Evolutionary conservation across 2,329 filamentous ascomycete species (phyloP).

Genomic region (Raffaelea arxii): DNA sequence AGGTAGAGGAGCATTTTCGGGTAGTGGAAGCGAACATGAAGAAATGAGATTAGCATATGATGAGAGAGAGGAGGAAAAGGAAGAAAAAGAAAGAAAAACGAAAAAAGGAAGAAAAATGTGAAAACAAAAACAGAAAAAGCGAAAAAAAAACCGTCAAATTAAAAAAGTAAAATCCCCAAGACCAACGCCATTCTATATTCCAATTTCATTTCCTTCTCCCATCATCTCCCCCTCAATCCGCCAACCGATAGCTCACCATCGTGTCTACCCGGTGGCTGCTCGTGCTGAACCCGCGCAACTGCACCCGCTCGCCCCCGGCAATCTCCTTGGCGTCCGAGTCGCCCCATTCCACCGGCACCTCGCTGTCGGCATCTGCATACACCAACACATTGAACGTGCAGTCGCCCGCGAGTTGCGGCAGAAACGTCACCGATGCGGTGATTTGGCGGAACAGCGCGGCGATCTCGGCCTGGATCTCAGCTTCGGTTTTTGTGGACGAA

Average conservation of each 20-base stretch:
- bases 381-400: conserved; percentile 99
- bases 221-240: conserved; percentile 18
- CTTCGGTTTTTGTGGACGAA: conserved; percentile 70
- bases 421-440: conserved; percentile 91
- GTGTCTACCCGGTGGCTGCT: conserved; percentile 92
- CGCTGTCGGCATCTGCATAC: conserved; percentile 92
- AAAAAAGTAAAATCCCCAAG: too few relatives aligned
- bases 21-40: too few relatives aligned
- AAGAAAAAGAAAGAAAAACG: neutral
- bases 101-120: neutral
- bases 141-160: neutral
- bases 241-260: conserved; percentile 77
- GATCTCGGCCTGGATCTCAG: conserved; percentile 91
- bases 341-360: conserved; percentile 96
- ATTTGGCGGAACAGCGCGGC: conserved; percentile 97
- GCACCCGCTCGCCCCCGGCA: conserved; percentile 84
- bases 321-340: conserved; percentile 98
- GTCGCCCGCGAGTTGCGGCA: conserved; percentile 85
- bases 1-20: too few relatives aligned
- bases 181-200: too few relatives aligned
- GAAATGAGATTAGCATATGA: too few relatives aligned
- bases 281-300: conserved; percentile 91
- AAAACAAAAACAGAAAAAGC: neutral
- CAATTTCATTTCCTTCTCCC: neutral
- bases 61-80: neutral